Percentiles rank a stretch among this genome's conserved stretches.
phyloP scores from a whole-genome alignment of 192 early-diverging fungal species.

The Rhizoclosmatium globosum region DNA sequence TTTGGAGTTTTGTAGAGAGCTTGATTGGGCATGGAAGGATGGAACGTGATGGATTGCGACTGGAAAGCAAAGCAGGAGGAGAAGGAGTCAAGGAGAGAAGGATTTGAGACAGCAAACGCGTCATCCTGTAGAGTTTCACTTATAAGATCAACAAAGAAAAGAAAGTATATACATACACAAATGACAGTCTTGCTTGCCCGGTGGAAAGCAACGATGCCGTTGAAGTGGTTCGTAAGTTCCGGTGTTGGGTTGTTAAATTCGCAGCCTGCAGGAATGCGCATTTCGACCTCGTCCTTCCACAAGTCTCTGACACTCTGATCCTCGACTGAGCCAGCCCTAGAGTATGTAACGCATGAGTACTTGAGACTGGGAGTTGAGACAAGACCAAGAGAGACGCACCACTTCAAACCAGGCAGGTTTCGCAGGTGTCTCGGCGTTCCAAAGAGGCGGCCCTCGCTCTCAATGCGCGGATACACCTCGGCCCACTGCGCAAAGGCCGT shows the following conservation, averaged over 20 bases:
- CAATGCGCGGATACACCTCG: conserved; percentile 21
- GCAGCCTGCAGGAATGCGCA: conserved; percentile 8
- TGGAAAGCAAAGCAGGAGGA: neutral
- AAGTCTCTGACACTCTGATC: neutral
- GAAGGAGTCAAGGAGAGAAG: neutral
- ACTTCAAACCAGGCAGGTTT: conserved; percentile 22
- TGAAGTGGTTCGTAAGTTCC: conserved; percentile 35
- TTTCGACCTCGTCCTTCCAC: neutral
- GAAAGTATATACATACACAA: conserved; percentile 14
- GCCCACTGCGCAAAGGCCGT: conserved; percentile 22
- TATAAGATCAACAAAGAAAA: neutral
- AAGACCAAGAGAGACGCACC: conserved; percentile 10
- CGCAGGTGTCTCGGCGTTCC: conserved; percentile 37
- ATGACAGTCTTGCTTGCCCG: conserved; percentile 17
- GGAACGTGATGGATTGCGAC: conserved; percentile 14
- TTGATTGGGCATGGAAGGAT: conserved; percentile 9
- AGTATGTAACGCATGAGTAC: neutral
- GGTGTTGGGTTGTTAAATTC: conserved; percentile 37
- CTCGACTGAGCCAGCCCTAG: conserved; percentile 1
- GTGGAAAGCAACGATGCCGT: conserved; percentile 39
- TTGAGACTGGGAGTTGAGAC: neutral
- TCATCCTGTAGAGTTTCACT: conserved; percentile 22
- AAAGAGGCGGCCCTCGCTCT: conserved; percentile 21
- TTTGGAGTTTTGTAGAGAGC: conserved; percentile 34
- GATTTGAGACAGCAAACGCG: neutral